Percentiles rank a stretch among this genome's conserved stretches.
phyloP scores from a whole-genome alignment of 129 eudicot genomes.

The Tagetes erecta region DNA sequence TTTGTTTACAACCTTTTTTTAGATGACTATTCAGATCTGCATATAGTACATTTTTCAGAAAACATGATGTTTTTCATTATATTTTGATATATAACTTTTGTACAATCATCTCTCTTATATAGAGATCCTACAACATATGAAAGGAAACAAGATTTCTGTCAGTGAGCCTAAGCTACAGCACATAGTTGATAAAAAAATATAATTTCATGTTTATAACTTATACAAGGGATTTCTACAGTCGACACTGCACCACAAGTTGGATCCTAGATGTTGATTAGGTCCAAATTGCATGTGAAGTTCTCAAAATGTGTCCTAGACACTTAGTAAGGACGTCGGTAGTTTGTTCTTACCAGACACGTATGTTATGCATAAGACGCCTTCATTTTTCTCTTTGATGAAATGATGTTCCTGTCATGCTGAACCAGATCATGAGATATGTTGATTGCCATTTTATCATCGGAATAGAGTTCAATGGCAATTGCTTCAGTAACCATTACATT shows the following conservation, averaged over 20 bases:
- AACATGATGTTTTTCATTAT: background rate
- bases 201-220: background rate
- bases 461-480: background rate
- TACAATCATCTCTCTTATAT: background rate
- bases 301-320: background rate
- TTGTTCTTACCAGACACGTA: background rate
- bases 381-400: background rate
- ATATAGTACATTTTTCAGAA: background rate
- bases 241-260: background rate
- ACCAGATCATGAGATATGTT: background rate
- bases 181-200: background rate
- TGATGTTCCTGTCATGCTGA: background rate
- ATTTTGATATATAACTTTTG: background rate
- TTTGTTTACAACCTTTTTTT: background rate
- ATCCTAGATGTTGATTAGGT: background rate
- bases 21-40: conserved; percentile 11
- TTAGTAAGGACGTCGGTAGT: background rate
- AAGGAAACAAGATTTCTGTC: background rate
- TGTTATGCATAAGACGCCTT: background rate
- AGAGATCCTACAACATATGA: background rate
- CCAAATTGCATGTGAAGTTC: background rate
- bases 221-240: background rate
- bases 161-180: background rate
- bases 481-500: background rate
- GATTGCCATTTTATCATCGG: background rate